These are phyloP conservation scores for Apiospora malaysiana DNA, from an alignment of 2,329 filamentous ascomycete genomes.

Conservation along the genomic window DNA sequence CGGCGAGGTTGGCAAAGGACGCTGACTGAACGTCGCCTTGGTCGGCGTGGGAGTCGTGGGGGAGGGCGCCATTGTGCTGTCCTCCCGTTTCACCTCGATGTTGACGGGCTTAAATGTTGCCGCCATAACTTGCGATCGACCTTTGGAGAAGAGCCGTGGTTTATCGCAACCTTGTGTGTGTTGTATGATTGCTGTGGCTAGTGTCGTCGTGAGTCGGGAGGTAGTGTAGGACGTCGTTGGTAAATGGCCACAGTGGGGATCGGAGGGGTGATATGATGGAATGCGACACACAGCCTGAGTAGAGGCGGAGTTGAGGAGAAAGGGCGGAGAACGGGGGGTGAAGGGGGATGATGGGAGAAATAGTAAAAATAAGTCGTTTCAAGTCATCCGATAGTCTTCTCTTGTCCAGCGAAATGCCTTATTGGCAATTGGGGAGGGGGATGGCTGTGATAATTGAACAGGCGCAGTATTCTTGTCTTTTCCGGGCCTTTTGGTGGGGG, in stretches of 20 bases:
- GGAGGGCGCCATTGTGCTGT: constrained; percentile 33
- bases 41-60: constrained; percentile 64
- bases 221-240: constrained; percentile 24
- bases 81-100: constrained; percentile 38
- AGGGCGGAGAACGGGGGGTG: constrained; percentile 5
- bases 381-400: constrained; percentile 17
- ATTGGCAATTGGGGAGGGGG: constrained; percentile 3
- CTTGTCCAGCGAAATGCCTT: neutral
- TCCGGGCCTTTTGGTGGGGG: constrained; percentile 18
- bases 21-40: constrained; percentile 61
- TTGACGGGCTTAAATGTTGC: constrained; percentile 57
- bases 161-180: neutral
- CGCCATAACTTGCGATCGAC: constrained; percentile 45
- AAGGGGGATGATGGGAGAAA: constrained; percentile 13
- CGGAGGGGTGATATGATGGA: constrained; percentile 26
- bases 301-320: constrained; percentile 15
- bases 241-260: constrained; percentile 27
- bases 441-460: constrained; percentile 16
- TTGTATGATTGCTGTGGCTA: constrained; percentile 1
- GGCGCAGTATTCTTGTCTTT: neutral
- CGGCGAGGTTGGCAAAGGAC: constrained; percentile 58
- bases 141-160: neutral
- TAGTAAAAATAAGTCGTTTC: constrained; percentile 2
- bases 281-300: constrained; percentile 29
- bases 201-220: constrained; percentile 27